Percentiles rank a stretch among this genome's conserved stretches.
Conservation (phyloP, 2,329 filamentous ascomycete species). For the Periconia sp. region DNA sequence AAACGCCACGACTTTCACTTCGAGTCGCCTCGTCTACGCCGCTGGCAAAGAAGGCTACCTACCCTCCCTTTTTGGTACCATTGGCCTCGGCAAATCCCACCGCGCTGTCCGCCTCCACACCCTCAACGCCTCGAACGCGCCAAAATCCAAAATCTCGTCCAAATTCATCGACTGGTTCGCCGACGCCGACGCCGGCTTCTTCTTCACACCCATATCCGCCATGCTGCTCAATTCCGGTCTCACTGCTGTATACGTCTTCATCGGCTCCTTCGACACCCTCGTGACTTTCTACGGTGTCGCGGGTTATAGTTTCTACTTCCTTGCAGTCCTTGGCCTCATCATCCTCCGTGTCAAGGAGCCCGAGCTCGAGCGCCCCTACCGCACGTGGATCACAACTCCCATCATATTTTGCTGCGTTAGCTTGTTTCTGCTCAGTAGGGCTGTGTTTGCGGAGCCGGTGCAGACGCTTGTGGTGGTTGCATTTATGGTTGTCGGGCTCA, state of each 20-base stretch:
- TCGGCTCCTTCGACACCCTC: constrained; percentile 89
- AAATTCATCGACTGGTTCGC: constrained; percentile 36
- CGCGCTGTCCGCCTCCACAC: constrained; percentile 38
- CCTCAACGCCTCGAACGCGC: constrained; percentile 16
- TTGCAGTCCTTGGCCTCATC: constrained; percentile 91
- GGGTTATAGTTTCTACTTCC: constrained; percentile 95
- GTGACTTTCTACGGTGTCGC: constrained; percentile 98
- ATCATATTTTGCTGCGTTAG: constrained; percentile 99
- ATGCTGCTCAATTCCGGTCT: constrained; percentile 78
- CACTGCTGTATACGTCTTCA: constrained; percentile 74
- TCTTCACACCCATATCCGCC: constrained; percentile 92
- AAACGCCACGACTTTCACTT: constrained; percentile 93
- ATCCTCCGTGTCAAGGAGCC: constrained; percentile 87
- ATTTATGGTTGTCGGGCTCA: constrained; percentile 81
- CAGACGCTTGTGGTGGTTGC: constrained; percentile 85
- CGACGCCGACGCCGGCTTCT: constrained; percentile 74
- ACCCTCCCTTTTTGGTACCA: constrained; percentile 76
- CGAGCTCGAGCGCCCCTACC: constrained; percentile 84
- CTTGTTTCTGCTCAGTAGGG: constrained; percentile 83
- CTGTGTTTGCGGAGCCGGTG: constrained; percentile 85
- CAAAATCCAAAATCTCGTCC: constrained; percentile 20
- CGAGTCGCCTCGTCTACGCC: constrained; percentile 86
- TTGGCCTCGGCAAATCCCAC: constrained; percentile 65
- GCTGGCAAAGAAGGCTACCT: constrained; percentile 96
- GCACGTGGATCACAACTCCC: constrained; percentile 94